phyloP scores from a whole-genome alignment of 176 grass and related monocot species.

The Zea mays region DNA sequence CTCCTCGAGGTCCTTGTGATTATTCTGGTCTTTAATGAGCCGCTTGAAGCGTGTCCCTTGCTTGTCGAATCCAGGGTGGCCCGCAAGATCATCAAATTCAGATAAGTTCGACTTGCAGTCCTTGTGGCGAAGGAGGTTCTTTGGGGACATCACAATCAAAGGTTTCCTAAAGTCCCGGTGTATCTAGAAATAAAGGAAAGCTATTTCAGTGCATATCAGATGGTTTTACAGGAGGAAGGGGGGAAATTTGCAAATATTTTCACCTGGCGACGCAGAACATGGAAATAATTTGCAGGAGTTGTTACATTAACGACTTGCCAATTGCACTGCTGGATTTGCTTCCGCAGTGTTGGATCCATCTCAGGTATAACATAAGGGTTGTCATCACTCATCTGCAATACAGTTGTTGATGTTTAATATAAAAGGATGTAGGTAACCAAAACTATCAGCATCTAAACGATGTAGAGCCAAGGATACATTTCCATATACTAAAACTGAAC shows the following conservation, averaged over 20 bases:
- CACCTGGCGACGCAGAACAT: slow-evolving; percentile 88
- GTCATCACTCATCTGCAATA: slow-evolving; percentile 97
- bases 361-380: slow-evolving; percentile 92
- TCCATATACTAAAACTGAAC: not conserved
- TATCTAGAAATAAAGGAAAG: slow-evolving; percentile 54
- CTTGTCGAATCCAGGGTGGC: slow-evolving; percentile 93
- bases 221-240: not conserved
- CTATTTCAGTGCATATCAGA: slow-evolving; percentile 30
- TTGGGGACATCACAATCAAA: slow-evolving; percentile 90
- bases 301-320: slow-evolving; percentile 98
- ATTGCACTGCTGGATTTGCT: slow-evolving; percentile 97
- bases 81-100: slow-evolving; percentile 92
- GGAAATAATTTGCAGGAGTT: slow-evolving; percentile 98
- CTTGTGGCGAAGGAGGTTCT: slow-evolving; percentile 94
- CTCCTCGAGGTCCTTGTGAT: slow-evolving; percentile 80
- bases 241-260: slow-evolving; percentile 14
- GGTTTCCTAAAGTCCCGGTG: slow-evolving; percentile 95
- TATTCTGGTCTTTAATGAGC: slow-evolving; percentile 84
- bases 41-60: slow-evolving; percentile 98
- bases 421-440: slow-evolving; percentile 24
- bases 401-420: not conserved
- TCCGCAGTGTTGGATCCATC: slow-evolving; percentile 89
- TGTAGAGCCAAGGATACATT: not conserved
- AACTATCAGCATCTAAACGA: not conserved
- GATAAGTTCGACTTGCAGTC: slow-evolving; percentile 95